Conservation (phyloP, 306 rosid species). For the Aeschynomene evenia region DNA sequence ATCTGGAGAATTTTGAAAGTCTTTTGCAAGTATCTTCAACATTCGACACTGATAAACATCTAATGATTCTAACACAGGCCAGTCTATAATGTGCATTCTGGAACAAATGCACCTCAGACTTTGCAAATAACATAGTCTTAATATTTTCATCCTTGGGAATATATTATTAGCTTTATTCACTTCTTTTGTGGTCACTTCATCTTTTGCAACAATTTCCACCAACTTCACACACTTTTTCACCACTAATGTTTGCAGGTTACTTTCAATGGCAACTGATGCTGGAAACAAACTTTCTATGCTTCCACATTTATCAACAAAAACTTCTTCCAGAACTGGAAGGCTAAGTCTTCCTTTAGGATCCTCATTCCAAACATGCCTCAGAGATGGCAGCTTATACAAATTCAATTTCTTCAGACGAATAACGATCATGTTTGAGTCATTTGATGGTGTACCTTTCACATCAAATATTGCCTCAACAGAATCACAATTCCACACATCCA, state of each 20-base stretch:
- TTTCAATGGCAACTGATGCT: background rate
- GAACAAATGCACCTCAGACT: background rate
- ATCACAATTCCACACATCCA: background rate
- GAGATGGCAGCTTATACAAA: background rate
- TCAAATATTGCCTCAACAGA: conserved; percentile 3
- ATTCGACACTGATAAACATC: background rate
- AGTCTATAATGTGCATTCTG: background rate
- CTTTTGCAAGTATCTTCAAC: background rate
- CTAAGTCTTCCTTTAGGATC: background rate
- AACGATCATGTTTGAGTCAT: background rate
- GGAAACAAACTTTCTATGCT: background rate
- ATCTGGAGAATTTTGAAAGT: background rate
- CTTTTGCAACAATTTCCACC: background rate
- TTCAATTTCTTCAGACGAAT: background rate
- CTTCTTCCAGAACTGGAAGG: background rate
- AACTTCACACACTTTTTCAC: background rate
- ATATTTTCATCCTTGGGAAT: background rate
- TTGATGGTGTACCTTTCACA: background rate
- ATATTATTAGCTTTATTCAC: background rate
- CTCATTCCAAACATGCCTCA: background rate
- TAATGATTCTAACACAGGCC: background rate
- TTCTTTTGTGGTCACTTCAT: background rate
- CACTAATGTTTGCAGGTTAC: background rate
- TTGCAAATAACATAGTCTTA: background rate
- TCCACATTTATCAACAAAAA: background rate